Evolutionary conservation across 768 basidiomycete genomes (phyloP).

Genomic region (Fomitopsis pulvina): DNA sequence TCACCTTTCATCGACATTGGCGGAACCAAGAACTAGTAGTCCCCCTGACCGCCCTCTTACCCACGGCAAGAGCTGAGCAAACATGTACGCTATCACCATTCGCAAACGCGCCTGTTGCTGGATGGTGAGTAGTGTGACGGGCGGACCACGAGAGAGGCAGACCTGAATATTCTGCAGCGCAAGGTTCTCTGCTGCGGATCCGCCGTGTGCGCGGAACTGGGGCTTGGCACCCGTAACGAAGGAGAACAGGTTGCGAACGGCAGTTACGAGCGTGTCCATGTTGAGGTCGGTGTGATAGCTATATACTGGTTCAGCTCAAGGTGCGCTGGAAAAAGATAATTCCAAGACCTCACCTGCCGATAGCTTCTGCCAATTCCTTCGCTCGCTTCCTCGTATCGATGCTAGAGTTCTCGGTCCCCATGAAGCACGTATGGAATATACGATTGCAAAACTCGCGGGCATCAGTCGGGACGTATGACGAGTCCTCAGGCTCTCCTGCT

Average conservation of each 20-base stretch:
- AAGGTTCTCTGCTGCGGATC: slow-evolving; percentile 82
- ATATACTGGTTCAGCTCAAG: slow-evolving; percentile 2
- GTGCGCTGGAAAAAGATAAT: neutral
- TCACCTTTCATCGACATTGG: slow-evolving; percentile 96
- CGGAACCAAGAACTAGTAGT: slow-evolving; percentile 91
- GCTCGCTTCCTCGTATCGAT: slow-evolving; percentile 80
- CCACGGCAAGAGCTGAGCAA: slow-evolving; percentile 93
- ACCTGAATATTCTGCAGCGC: slow-evolving; percentile 98
- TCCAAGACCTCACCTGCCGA: slow-evolving; percentile 66
- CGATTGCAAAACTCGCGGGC: slow-evolving; percentile 79
- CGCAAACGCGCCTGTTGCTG: slow-evolving; percentile 68
- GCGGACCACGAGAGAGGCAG: slow-evolving; percentile 4
- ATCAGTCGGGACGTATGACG: slow-evolving; percentile 79
- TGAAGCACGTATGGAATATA: slow-evolving; percentile 97
- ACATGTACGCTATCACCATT: slow-evolving; percentile 93
- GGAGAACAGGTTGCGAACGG: slow-evolving; percentile 76
- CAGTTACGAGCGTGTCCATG: slow-evolving; percentile 88
- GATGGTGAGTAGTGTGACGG: neutral
- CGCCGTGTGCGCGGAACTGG: slow-evolving; percentile 83
- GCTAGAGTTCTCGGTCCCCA: slow-evolving; percentile 97
- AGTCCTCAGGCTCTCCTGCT: slow-evolving; percentile 74
- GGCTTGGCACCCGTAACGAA: slow-evolving; percentile 72
- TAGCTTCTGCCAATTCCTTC: slow-evolving; percentile 78
- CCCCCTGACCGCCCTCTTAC: slow-evolving; percentile 79
- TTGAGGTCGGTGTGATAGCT: slow-evolving; percentile 95